Conservation (phyloP, 805 yeast species). For the Zygosaccharomyces rouxii region DNA sequence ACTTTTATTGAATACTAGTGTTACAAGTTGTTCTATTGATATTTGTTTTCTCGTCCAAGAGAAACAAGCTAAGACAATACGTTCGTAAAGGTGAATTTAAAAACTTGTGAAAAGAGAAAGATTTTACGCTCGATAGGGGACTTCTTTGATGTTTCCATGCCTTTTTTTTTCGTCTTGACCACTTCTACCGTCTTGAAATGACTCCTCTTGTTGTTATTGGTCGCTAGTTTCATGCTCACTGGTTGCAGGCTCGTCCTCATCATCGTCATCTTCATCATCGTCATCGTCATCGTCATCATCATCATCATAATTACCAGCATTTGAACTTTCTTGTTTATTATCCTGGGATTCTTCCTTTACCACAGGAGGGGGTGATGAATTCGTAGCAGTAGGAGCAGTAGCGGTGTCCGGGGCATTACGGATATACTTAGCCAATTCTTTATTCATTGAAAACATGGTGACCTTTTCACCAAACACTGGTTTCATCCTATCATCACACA, state of each 20-base stretch:
- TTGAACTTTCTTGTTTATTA: background rate
- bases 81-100: background rate
- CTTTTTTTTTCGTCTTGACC: background rate
- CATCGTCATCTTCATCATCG: background rate
- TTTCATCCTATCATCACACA: slow-evolving; percentile 56
- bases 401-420: slow-evolving; percentile 33
- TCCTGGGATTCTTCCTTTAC: background rate
- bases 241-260: background rate
- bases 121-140: background rate
- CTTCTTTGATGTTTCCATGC: background rate
- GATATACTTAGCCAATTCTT: slow-evolving; percentile 49
- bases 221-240: background rate
- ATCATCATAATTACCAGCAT: background rate
- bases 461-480: slow-evolving; percentile 58
- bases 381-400: background rate
- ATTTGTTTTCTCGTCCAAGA: too few relatives aligned
- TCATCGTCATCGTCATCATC: background rate
- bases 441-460: slow-evolving; percentile 55
- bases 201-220: background rate
- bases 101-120: background rate
- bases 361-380: background rate
- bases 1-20: background rate
- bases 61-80: too few relatives aligned
- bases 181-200: background rate
- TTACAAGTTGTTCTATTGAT: too few relatives aligned